phyloP scores from a whole-genome alignment of 1,284 basidiomycete genomes.

The Wallemia ichthyophaga region DNA sequence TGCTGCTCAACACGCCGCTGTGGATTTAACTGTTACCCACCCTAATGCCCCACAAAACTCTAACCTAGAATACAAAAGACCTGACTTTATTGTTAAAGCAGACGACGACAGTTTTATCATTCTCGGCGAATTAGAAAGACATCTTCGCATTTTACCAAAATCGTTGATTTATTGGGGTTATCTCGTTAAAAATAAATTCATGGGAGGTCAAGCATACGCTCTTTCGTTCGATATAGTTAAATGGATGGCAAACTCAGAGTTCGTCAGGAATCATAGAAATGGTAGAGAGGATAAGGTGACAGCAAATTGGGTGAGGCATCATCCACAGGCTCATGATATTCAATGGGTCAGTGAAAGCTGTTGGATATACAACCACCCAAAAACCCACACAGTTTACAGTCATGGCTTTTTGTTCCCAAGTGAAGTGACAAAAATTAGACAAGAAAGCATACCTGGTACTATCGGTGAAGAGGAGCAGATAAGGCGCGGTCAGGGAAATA shows the following conservation, averaged over 20 bases:
- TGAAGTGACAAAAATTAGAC: conserved; percentile 36
- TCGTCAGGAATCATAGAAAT: conserved; percentile 31
- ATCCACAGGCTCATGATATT: conserved; percentile 48
- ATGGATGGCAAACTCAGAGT: conserved; percentile 47
- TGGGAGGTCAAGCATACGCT: conserved; percentile 86
- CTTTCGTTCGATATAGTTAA: conserved; percentile 68
- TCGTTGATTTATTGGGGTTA: conserved; percentile 80
- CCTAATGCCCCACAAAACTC: conserved; percentile 11
- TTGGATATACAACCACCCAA: conserved; percentile 95
- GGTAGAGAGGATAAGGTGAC: conserved; percentile 88
- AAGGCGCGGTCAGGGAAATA: conserved; percentile 6
- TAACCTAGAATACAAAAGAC: conserved; percentile 14
- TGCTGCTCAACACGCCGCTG: conserved; percentile 13
- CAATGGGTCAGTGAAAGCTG: conserved; percentile 76
- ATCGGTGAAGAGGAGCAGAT: conserved; percentile 11
- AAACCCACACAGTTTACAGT: conserved; percentile 59
- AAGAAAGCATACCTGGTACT: conserved; percentile 15
- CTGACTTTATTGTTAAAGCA: conserved; percentile 67
- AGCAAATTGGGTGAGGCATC: conserved; percentile 72
- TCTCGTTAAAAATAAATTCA: conserved; percentile 72
- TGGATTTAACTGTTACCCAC: no score
- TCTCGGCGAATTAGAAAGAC: conserved; percentile 64
- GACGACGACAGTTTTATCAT: conserved; percentile 87
- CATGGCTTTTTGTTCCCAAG: conserved; percentile 95
- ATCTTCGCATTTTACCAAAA: conserved; percentile 47